These are phyloP conservation scores for Trichoderma oligosporum DNA, from an alignment of 2,329 filamentous ascomycete genomes.

Conservation along the genomic window DNA sequence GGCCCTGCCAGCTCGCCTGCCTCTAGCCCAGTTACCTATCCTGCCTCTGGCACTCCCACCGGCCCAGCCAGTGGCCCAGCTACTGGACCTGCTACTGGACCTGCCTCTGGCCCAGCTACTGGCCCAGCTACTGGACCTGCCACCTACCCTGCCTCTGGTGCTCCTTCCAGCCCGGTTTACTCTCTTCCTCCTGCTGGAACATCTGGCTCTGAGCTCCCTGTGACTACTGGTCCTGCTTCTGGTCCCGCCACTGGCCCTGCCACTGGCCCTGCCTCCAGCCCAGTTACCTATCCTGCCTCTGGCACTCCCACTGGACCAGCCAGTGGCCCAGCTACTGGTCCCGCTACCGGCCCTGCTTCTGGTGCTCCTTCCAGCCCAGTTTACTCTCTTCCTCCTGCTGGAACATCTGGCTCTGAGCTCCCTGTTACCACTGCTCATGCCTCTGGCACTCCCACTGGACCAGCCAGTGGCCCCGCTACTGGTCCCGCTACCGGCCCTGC, in stretches of 20 bases:
- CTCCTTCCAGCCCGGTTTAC: not conserved
- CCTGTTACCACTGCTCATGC: slow-evolving; percentile 23
- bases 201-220: slow-evolving; percentile 25
- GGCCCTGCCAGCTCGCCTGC: not conserved
- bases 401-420: slow-evolving; percentile 1
- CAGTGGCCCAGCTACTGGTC: not conserved
- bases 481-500: not conserved
- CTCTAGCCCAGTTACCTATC: too few species aligned
- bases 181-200: slow-evolving; percentile 25
- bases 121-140: not conserved
- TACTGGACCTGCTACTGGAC: not conserved
- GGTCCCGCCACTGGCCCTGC: slow-evolving; percentile 18
- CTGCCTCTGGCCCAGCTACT: not conserved
- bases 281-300: not conserved
- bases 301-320: not conserved
- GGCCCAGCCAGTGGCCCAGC: not conserved
- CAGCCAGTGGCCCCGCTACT: slow-evolving; percentile 18
- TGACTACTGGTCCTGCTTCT: slow-evolving; percentile 30
- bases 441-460: not conserved
- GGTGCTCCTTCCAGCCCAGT: slow-evolving; percentile 7
- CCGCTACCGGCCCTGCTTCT: not conserved
- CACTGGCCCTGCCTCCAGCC: not conserved
- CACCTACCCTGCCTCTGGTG: not conserved
- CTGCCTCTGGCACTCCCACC: not conserved
- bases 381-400: not conserved